Percentiles rank a stretch among this genome's conserved stretches.
Evolutionary conservation across 305 asterid species (phyloP).

Genomic region (Fraxinus baroniana): DNA sequence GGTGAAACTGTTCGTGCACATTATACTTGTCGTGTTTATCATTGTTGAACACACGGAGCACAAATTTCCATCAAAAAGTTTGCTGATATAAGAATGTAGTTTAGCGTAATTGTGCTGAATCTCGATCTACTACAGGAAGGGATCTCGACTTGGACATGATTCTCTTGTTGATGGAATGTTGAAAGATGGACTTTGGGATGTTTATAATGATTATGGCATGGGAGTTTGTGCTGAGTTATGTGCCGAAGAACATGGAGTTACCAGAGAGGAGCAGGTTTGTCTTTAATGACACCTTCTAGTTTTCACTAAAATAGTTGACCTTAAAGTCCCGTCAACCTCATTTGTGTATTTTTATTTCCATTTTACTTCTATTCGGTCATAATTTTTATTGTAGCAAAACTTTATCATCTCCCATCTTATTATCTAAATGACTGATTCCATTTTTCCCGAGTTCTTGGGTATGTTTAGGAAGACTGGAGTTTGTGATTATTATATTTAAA

Average conservation of each 20-base stretch:
- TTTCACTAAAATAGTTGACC: not conserved
- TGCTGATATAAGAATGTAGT: not conserved
- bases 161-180: conserved; percentile 97
- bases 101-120: not conserved
- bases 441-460: not conserved
- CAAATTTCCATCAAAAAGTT: not conserved
- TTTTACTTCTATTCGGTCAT: not conserved
- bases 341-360: not conserved
- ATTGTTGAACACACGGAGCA: not conserved
- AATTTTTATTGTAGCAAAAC: not conserved
- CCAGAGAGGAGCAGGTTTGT: conserved; percentile 94
- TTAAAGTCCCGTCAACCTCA: not conserved
- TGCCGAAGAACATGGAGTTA: conserved; percentile 69
- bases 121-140: conserved; percentile 64
- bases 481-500: not conserved
- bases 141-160: conserved; percentile 97
- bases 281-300: not conserved
- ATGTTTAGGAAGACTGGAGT: not conserved
- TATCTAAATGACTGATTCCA: not conserved
- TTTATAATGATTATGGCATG: conserved; percentile 87
- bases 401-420: not conserved
- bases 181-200: conserved; percentile 99
- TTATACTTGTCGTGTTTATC: not conserved
- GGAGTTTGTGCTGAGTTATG: conserved; percentile 98
- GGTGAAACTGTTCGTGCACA: not conserved